Base-by-base conservation (phyloP, 148 eudicot genomes). In the Cornus florida region DNA sequence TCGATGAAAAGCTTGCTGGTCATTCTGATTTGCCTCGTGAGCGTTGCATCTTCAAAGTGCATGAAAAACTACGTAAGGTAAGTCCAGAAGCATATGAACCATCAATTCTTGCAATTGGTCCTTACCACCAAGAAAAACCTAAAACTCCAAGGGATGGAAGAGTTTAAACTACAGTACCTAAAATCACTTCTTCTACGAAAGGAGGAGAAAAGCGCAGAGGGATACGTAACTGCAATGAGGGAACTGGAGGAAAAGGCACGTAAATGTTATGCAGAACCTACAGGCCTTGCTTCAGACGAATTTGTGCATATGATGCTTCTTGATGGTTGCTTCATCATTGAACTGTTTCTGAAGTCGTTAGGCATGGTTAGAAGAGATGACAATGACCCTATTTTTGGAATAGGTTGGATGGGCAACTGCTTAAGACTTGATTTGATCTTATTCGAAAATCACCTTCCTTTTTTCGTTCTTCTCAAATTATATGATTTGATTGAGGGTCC, bases 281-380 rank as follows among this genome's bases (percentile, higher is more conserved):
- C 38, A 13, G 14, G 14, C 57, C 20, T 78, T 0, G 3, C 7
- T 3, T 1, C 48, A 4, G 70, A 81, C 5, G 75, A 84, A 4
- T 81, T 84, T 35, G 38, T 35, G 14, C 62, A 82, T 62, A 85
- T 85, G 85, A 59, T 82, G 78, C 39, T 85, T 32, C 71, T 82
- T 9, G 85, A 85, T 62, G 75, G 80, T 11, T 79, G 57, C 28
- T 85, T 85, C 24, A 53, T 85, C 32, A 43, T 82, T 33, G 87
- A 85, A 57, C 41, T 82, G 0, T 20, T 85, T 12, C 77, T 85
- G 8, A 72, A 78, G 33, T 59, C 19, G 28, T 28, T 8, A 2
- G 33, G 69, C 16, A 75, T 69, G 16, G 53, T 19, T 1, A 5
- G 57, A 4, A 78, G 66, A 35, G 69, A 70, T 24, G 23, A 53